Percentiles rank a stretch among this genome's conserved stretches.
Conservation (phyloP, 352 stramenopile genomes). For the Pythium dissotocum region DNA sequence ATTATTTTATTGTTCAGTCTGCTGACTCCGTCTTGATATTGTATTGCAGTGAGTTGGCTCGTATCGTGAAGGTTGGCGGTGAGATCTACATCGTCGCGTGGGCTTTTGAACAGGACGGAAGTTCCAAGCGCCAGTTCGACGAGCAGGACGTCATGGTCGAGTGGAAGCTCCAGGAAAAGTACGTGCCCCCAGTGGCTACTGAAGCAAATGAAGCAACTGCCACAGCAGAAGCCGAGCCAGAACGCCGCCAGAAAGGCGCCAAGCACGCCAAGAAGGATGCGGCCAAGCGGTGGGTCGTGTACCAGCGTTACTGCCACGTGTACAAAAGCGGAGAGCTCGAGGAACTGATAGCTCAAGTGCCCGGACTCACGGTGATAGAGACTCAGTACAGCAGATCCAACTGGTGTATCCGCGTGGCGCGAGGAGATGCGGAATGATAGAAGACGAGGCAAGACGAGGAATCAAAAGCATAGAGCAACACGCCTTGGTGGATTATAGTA, state of each 20-base stretch:
- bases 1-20: neutral
- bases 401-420: conserved; percentile 64
- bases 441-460: neutral
- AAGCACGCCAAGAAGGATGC: conserved; percentile 44
- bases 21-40: neutral
- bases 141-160: conserved; percentile 84
- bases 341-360: conserved; percentile 52
- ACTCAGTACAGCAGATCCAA: conserved; percentile 79
- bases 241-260: neutral
- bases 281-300: conserved; percentile 74
- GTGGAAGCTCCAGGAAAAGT: conserved; percentile 88
- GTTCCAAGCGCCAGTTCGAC: conserved; percentile 76
- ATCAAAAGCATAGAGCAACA: neutral
- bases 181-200: conserved; percentile 24
- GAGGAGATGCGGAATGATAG: conserved; percentile 25
- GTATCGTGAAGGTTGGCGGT: conserved; percentile 60
- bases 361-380: conserved; percentile 54
- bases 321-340: conserved; percentile 73
- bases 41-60: conserved; percentile 53
- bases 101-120: conserved; percentile 81
- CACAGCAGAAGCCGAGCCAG: neutral
- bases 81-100: conserved; percentile 70
- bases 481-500: neutral
- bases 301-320: conserved; percentile 84
- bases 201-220: neutral